Evolutionary conservation across 148 eudicot genomes (phyloP).

Genomic region (Cornus suecica): DNA sequence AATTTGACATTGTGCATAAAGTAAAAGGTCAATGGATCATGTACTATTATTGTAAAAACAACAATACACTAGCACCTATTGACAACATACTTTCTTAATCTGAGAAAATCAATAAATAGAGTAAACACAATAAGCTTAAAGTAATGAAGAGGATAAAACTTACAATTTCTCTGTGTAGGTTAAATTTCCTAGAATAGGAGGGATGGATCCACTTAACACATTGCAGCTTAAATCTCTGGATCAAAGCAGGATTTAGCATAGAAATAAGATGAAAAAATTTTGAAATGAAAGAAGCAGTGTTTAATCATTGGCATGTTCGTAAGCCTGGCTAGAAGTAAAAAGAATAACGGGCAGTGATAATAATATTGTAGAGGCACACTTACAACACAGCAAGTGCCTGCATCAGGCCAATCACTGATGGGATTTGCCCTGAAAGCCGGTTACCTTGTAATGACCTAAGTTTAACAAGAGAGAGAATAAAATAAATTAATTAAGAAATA

Average conservation of each 20-base stretch:
- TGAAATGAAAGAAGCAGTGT: not conserved
- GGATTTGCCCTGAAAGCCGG: slow-evolving; percentile 74
- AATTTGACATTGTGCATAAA: not conserved
- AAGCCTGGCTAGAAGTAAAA: not conserved
- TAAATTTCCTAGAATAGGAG: slow-evolving; percentile 88
- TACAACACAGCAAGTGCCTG: slow-evolving; percentile 99
- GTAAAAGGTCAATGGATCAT: not conserved
- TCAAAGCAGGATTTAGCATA: not conserved
- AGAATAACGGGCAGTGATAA: not conserved
- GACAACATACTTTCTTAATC: not conserved
- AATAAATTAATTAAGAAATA: not conserved
- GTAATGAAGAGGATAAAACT: slow-evolving; percentile 29
- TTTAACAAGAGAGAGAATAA: not conserved
- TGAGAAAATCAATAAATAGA: not conserved
- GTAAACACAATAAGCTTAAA: not conserved
- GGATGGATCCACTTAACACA: slow-evolving; percentile 79
- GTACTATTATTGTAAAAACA: not conserved
- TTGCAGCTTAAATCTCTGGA: slow-evolving; percentile 88
- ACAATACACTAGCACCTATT: not conserved
- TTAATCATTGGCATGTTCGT: not conserved
- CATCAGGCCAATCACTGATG: slow-evolving; percentile 95
- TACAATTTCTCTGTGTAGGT: slow-evolving; percentile 92
- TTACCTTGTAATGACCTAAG: slow-evolving; percentile 89
- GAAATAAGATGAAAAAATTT: not conserved
- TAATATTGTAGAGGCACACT: slow-evolving; percentile 25